A percentile compares a stretch with the other conserved stretches of the same genome.
These are phyloP conservation scores for Dendrobium catenatum DNA, from an alignment of 106 monocot species.

Conservation along the genomic window DNA sequence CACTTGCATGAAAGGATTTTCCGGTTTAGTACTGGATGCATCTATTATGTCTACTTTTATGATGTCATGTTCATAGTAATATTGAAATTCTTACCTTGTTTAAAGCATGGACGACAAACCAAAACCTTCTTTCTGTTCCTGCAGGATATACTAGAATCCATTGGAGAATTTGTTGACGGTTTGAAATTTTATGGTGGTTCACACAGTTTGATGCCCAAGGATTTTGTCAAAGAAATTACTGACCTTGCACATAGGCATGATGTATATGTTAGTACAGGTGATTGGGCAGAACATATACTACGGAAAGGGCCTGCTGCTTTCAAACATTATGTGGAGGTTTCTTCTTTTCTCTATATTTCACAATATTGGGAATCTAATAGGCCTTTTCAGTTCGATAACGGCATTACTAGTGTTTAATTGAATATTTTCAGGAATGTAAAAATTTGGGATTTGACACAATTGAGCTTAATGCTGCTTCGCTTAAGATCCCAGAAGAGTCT, in stretches of 20 bases:
- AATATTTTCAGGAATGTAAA: constrained; percentile 60
- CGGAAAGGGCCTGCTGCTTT: constrained; percentile 61
- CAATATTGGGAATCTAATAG: background rate
- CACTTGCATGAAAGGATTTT: too few species aligned
- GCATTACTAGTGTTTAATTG: background rate
- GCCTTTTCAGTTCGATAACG: background rate
- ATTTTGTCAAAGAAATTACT: constrained; percentile 61
- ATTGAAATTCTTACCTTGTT: background rate
- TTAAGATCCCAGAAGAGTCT: constrained; percentile 65
- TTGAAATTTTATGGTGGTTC: constrained; percentile 84
- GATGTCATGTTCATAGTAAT: background rate
- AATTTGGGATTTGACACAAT: constrained; percentile 80
- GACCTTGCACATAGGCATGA: constrained; percentile 70
- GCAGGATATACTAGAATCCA: constrained; percentile 66
- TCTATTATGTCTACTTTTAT: background rate
- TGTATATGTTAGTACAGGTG: constrained; percentile 84
- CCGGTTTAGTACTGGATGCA: background rate
- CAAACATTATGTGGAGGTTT: constrained; percentile 70
- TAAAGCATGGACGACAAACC: background rate
- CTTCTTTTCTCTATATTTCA: background rate
- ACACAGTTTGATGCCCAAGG: constrained; percentile 55
- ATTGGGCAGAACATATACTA: constrained; percentile 74
- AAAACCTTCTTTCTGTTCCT: background rate
- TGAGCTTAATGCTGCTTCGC: constrained; percentile 67
- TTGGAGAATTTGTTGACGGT: constrained; percentile 78